These are phyloP conservation scores for Podila minutissima DNA, from an alignment of 192 early-diverging fungal genomes.

Conservation along the genomic window DNA sequence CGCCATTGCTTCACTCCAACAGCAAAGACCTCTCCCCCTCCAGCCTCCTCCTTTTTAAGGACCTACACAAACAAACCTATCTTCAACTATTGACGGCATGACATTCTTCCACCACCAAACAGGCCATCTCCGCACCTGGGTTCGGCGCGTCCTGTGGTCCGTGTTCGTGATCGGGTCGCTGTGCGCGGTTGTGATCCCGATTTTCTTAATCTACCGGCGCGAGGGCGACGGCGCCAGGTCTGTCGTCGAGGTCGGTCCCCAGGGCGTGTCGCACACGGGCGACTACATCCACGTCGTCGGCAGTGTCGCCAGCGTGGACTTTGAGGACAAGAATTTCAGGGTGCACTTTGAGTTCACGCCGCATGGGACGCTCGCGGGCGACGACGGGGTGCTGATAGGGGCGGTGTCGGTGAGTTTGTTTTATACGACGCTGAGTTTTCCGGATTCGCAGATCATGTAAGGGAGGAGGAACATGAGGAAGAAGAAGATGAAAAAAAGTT, in stretches of 20 bases:
- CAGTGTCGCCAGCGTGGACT: slow-evolving; percentile 55
- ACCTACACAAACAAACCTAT: not conserved
- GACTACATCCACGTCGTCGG: slow-evolving; percentile 51
- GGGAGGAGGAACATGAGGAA: not conserved
- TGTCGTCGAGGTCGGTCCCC: slow-evolving; percentile 30
- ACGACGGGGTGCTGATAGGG: slow-evolving; percentile 40
- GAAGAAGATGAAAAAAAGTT: too few species aligned
- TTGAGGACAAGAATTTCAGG: slow-evolving; percentile 56
- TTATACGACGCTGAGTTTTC: slow-evolving; percentile 43
- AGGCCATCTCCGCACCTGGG: slow-evolving; percentile 30
- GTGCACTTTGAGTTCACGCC: slow-evolving; percentile 58
- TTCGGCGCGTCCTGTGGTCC: slow-evolving; percentile 24
- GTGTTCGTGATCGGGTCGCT: slow-evolving; percentile 30
- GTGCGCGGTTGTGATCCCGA: slow-evolving; percentile 39
- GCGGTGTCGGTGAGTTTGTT: slow-evolving; percentile 28
- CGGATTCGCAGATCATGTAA: slow-evolving; percentile 48
- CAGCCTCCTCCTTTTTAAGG: not conserved
- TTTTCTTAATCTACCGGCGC: slow-evolving; percentile 34
- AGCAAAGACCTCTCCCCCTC: not conserved
- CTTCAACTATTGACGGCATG: not conserved
- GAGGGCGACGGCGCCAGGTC: slow-evolving; percentile 36
- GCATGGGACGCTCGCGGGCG: slow-evolving; percentile 52
- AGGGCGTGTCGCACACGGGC: slow-evolving; percentile 36
- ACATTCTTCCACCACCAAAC: slow-evolving; percentile 18
- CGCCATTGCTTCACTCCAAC: not conserved